Conservation (phyloP, 1,284 basidiomycete species). For the Rhodotorula sp. region DNA sequence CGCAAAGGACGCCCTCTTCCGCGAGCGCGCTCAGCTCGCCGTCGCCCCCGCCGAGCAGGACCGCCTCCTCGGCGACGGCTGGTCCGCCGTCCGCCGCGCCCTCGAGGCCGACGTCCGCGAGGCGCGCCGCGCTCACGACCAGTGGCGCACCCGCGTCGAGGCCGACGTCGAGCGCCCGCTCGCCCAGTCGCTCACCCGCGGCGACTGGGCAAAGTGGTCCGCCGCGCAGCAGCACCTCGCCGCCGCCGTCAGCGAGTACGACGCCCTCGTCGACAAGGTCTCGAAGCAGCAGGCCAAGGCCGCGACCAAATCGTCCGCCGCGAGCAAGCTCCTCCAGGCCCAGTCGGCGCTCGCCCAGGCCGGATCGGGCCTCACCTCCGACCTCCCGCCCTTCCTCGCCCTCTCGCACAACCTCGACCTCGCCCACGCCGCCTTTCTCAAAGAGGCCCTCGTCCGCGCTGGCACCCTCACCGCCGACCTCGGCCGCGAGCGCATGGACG, state of each 20-base stretch:
- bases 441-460: constrained; percentile 46
- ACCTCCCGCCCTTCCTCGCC: constrained; percentile 45
- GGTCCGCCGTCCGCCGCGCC: constrained; percentile 4
- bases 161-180: constrained; percentile 27
- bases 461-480: constrained; percentile 47
- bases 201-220: constrained; percentile 29
- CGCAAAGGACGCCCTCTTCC: constrained; percentile 17
- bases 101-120: constrained; percentile 31
- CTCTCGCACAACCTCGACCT: constrained; percentile 48
- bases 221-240: constrained; percentile 9
- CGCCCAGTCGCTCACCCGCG: constrained; percentile 12
- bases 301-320: constrained; percentile 17
- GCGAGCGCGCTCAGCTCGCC: constrained; percentile 13
- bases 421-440: constrained; percentile 47
- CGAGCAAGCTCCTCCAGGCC: constrained; percentile 34
- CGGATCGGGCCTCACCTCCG: constrained; percentile 37
- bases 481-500: constrained; percentile 48
- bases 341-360: constrained; percentile 34
- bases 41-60: constrained; percentile 7
- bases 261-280: constrained; percentile 31
- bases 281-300: constrained; percentile 19
- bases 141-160: constrained; percentile 19
- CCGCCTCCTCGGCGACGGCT: constrained; percentile 12
- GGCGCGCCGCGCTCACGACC: constrained; percentile 20
- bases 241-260: constrained; percentile 29